Base-by-base conservation (phyloP, 73 alveolate genomes). In the Urostyla sp. region DNA sequence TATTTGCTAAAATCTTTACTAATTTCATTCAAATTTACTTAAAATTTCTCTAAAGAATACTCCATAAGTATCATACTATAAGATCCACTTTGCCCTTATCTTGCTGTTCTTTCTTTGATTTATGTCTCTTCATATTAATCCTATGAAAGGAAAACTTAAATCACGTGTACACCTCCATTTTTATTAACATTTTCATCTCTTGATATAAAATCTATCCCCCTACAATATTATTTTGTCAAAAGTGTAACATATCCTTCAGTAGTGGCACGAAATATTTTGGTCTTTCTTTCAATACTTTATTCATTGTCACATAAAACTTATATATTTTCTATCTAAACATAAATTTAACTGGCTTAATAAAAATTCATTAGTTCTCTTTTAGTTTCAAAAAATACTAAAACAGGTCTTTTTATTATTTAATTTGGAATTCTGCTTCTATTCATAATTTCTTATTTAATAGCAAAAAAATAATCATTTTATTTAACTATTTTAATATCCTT, bases 21-120 rank as follows among this genome's bases (percentile, higher is more conserved):
- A 31, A 50, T 50, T 7, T 50, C 63, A 18, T 50, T 13, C 18
- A 13, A 13, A 11, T 40, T 11, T 11, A 40, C 15, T 11, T 40
- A 11, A 20, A 50, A 18, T 31, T 50, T 10, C 8, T 15, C 53
- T 10, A 84, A 28, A 30, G 54, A 80, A 21, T 49, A 59, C 37
- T 67, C 67, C 26, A 48, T 32, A 20, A 84, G 59, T 10, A 84
- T 36, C 49, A 84, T 57, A 28, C 84, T 34, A 56, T 30, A 84
- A 58, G 86, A 48, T 56, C 92, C 92, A 34, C 49, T 44, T 8
- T 84, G 44, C 10, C 90, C 92, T 84, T 84, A 72, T 50, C 92
- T 67, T 1, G 92, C 92, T 31, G 92, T 76, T 55, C 92, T 52
- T 38, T 89, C 92, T 59, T 78, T 72, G 13, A 58, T 56, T 50